Conservation (phyloP, 495 filamentous ascomycete genomes). For the Xylaria flabelliformis region DNA sequence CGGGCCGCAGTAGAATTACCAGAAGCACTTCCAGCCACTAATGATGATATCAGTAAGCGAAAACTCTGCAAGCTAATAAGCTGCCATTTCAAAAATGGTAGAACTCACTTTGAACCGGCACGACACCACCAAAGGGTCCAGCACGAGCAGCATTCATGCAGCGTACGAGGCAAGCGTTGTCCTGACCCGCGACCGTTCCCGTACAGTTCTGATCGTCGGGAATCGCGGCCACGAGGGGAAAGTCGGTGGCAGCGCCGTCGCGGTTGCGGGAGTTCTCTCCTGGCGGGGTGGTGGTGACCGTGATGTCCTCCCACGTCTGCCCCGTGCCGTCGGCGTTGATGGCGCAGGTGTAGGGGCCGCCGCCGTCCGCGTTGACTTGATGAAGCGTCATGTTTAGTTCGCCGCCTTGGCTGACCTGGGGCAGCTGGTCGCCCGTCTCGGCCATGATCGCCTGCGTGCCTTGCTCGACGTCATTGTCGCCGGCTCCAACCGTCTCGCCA, state of each 20-base stretch:
- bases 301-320: conserved; percentile 47
- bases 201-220: conserved; percentile 56
- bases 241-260: conserved; percentile 46
- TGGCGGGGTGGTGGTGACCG: conserved; percentile 45
- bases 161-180: conserved; percentile 59
- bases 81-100: not conserved
- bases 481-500: conserved; percentile 50
- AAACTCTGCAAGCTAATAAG: not conserved
- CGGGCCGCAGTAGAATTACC: conserved; percentile 28
- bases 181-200: conserved; percentile 58
- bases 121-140: conserved; percentile 60
- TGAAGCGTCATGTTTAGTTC: conserved; percentile 58
- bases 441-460: conserved; percentile 55
- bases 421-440: conserved; percentile 53
- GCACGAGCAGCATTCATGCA: conserved; percentile 58
- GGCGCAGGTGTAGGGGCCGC: conserved; percentile 55
- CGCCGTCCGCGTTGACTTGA: conserved; percentile 59
- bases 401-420: conserved; percentile 56
- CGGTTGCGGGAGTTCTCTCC: conserved; percentile 46
- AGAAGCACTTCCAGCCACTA: conserved; percentile 29
- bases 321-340: conserved; percentile 58
- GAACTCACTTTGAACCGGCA: conserved; percentile 55
- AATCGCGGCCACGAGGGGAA: conserved; percentile 53
- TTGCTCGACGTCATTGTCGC: conserved; percentile 55
- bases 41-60: conserved; percentile 19